Conservation (phyloP, 1,284 basidiomycete genomes). For the Leccinum subfulvum region DNA sequence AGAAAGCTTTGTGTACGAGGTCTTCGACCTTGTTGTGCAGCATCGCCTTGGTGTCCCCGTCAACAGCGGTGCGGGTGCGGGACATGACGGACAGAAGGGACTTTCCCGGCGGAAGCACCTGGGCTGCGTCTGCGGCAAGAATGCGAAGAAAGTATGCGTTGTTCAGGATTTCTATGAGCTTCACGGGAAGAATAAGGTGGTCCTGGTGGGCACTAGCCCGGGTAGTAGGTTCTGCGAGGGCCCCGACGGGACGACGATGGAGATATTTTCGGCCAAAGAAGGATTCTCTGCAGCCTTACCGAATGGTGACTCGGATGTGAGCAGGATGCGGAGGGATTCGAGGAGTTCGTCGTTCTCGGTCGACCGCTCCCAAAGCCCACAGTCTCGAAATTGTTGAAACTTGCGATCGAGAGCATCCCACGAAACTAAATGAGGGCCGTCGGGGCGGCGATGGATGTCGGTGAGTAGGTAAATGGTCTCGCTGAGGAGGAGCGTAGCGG, state of each 20-base stretch:
- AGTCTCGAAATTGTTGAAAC: slow-evolving; percentile 31
- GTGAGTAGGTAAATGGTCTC: slow-evolving; percentile 21
- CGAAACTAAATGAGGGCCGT: slow-evolving; percentile 18
- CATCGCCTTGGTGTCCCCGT: slow-evolving; percentile 28
- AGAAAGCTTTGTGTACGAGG: slow-evolving; percentile 62
- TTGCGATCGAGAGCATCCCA: slow-evolving; percentile 28
- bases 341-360: slow-evolving; percentile 36
- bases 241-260: slow-evolving; percentile 28
- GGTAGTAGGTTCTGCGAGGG: slow-evolving; percentile 23
- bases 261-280: slow-evolving; percentile 11
- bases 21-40: slow-evolving; percentile 53
- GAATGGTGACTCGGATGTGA: slow-evolving; percentile 17
- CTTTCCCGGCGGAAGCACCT: slow-evolving; percentile 65
- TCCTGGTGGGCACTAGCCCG: slow-evolving; percentile 30
- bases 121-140: slow-evolving; percentile 56
- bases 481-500: slow-evolving; percentile 19
- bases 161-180: slow-evolving; percentile 53
- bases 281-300: slow-evolving; percentile 1
- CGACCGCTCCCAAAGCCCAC: slow-evolving; percentile 34
- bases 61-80: slow-evolving; percentile 32
- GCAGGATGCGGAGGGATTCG: slow-evolving; percentile 22
- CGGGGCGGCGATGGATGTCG: slow-evolving; percentile 24
- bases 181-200: slow-evolving; percentile 44
- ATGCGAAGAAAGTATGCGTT: slow-evolving; percentile 65
- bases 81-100: slow-evolving; percentile 63